phyloP scores from a whole-genome alignment of 2,329 filamentous ascomycete genomes.

The Claviceps purpurea region DNA sequence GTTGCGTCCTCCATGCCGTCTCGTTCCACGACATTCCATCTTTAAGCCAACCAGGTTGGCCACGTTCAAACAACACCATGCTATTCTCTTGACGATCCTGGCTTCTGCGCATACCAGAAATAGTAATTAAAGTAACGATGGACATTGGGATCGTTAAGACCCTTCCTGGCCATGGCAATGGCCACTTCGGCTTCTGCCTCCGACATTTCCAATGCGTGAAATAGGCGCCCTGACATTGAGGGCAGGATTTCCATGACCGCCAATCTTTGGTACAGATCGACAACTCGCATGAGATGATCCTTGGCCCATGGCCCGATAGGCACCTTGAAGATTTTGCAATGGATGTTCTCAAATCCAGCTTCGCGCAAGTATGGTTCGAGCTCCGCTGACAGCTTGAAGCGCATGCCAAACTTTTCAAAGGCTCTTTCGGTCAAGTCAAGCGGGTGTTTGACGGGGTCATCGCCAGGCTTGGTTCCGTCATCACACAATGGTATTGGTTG shows the following conservation, averaged over 20 bases:
- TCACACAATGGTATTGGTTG: slow-evolving; percentile 21
- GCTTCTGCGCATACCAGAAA: slow-evolving; percentile 25
- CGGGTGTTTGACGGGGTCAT: slow-evolving; percentile 7
- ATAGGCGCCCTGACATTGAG: slow-evolving; percentile 21
- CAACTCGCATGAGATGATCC: slow-evolving; percentile 19
- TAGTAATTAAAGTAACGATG: slow-evolving; percentile 24
- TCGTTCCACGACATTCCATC: too few relatives aligned
- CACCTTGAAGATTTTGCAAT: slow-evolving; percentile 23
- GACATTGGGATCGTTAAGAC: slow-evolving; percentile 13
- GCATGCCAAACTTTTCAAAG: slow-evolving; percentile 9
- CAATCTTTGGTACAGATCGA: slow-evolving; percentile 25
- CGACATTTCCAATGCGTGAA: slow-evolving; percentile 17
- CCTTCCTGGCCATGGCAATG: slow-evolving; percentile 14
- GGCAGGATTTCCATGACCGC: slow-evolving; percentile 22
- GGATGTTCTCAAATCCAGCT: slow-evolving; percentile 11
- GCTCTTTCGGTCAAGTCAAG: slow-evolving; percentile 7
- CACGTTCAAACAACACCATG: not conserved
- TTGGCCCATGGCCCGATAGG: slow-evolving; percentile 24
- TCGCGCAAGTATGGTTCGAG: slow-evolving; percentile 7
- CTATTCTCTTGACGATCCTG: not conserved
- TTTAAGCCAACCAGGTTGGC: too few relatives aligned
- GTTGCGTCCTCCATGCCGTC: too few relatives aligned
- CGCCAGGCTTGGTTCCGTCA: slow-evolving; percentile 16
- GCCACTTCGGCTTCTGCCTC: slow-evolving; percentile 17
- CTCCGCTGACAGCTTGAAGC: slow-evolving; percentile 7